Base-by-base conservation (phyloP, 495 filamentous ascomycete genomes). In the Talaromyces wortmannii region DNA sequence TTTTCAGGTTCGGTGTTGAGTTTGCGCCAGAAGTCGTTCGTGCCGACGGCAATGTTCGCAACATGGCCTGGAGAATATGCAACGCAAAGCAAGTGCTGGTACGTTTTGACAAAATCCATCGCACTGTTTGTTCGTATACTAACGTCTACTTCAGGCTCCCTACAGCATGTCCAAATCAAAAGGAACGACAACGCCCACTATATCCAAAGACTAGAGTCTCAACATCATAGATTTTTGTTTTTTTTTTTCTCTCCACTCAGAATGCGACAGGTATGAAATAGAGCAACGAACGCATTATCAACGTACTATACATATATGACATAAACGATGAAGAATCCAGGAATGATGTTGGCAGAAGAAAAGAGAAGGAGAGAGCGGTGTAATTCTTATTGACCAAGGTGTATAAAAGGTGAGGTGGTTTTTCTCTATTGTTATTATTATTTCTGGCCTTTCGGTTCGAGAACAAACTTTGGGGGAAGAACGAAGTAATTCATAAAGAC, bases 21-120 rank as follows among this genome's bases (percentile, higher is more conserved):
- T 87, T 98, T 58, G 90, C 95, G 6, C 87, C 91, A 3, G 89
- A 89, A 49, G 95, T 98, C 11, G 94, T 98, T 44, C 84, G 86
- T 54, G 90, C 91, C 1, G 94, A 98, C 77, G 92, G 95, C 6
- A 94, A 85, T 61, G 90, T 97, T 30, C 82, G 77, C 63, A 95
- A 95, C 63, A 75, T 98, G 45, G 89, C 92, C 29, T 97, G 94
- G 95, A 82, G 94, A 61, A 89, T 98, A 56, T 95, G 88, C 67
- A 94, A 92, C 67, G 95, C 92, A 29, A 96, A 96, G 74, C 88
- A 90, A 67, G 94, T 96, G 53, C 66, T 97, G 69, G 94, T 95
- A 78, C 71, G 90, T 80, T 46, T 4, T 18, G 23, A 51, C 53
- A 23, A 47, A 51, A 53, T 50, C 36, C 5, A 40, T 40, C 1